A percentile compares a stretch with the other conserved stretches of the same genome.
phyloP scores from a whole-genome alignment of 2,329 filamentous ascomycete species.

The Colletotrichum lentis region DNA sequence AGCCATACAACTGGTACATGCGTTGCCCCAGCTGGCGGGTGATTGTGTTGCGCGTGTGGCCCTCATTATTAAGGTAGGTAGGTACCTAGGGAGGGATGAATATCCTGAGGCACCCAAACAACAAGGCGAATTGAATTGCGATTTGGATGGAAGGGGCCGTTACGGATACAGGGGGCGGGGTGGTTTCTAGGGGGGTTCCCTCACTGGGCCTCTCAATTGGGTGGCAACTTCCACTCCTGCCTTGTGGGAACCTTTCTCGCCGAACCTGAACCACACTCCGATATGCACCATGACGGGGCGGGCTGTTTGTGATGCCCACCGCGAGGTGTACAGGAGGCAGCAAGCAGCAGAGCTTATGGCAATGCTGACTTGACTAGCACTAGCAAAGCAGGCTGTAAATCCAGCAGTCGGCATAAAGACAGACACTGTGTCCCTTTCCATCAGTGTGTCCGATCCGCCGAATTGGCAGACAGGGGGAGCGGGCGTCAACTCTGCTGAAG shows the following conservation, averaged over 20 bases:
- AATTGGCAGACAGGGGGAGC: background rate
- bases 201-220: constrained; percentile 32
- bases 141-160: constrained; percentile 35
- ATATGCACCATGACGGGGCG: constrained; percentile 30
- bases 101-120: constrained; percentile 35
- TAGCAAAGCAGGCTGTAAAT: background rate
- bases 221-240: constrained; percentile 33
- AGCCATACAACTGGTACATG: constrained; percentile 27
- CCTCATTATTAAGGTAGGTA: constrained; percentile 33
- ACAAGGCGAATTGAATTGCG: constrained; percentile 34
- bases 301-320: constrained; percentile 11
- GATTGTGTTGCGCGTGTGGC: constrained; percentile 25
- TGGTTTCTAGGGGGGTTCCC: constrained; percentile 29
- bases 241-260: constrained; percentile 32
- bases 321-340: background rate
- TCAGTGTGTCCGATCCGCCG: constrained; percentile 1
- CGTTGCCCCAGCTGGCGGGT: constrained; percentile 23
- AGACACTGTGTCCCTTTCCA: background rate
- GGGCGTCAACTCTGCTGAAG: background rate
- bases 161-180: constrained; percentile 37
- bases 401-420: background rate
- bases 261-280: constrained; percentile 16
- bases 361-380: background rate
- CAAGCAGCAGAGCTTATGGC: background rate
- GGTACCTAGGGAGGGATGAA: too few relatives aligned